A percentile compares a stretch with the other conserved stretches of the same genome.
Evolutionary conservation across 306 rosid species (phyloP).

Genomic region (Vigna nakashimae): DNA sequence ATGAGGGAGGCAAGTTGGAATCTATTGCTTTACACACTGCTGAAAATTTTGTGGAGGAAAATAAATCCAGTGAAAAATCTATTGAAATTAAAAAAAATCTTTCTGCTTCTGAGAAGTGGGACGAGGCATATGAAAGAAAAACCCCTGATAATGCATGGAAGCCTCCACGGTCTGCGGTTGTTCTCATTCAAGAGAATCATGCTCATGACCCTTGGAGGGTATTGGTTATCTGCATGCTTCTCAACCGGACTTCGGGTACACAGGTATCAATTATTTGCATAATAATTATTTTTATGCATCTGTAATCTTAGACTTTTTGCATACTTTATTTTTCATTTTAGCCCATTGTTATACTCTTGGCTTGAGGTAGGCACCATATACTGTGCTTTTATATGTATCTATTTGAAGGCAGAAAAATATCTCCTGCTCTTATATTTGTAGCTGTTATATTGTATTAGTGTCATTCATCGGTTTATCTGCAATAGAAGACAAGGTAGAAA

Average conservation of each 20-base stretch:
- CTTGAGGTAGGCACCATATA: background rate
- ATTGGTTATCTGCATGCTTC: constrained; percentile 72
- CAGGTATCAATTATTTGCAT: constrained; percentile 55
- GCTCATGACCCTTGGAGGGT: constrained; percentile 81
- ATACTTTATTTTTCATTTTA: background rate
- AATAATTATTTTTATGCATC: background rate
- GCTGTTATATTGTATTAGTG: background rate
- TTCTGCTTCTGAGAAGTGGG: constrained; percentile 45
- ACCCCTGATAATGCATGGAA: constrained; percentile 62
- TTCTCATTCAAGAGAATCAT: constrained; percentile 77
- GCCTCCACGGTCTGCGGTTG: constrained; percentile 63
- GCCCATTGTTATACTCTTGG: constrained; percentile 3
- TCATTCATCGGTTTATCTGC: background rate
- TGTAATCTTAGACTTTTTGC: constrained; percentile 16
- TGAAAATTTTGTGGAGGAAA: background rate
- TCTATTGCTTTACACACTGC: background rate
- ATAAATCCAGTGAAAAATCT: background rate
- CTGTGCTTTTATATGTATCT: background rate
- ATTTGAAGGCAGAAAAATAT: background rate
- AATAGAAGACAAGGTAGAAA: background rate
- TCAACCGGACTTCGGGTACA: constrained; percentile 60
- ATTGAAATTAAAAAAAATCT: constrained; percentile 29
- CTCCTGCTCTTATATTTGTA: background rate
- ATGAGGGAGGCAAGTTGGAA: background rate
- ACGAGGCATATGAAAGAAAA: constrained; percentile 65